These are phyloP conservation scores for Trypanosoma mega DNA, from an alignment of 208 protist genomes.

Conservation along the genomic window DNA sequence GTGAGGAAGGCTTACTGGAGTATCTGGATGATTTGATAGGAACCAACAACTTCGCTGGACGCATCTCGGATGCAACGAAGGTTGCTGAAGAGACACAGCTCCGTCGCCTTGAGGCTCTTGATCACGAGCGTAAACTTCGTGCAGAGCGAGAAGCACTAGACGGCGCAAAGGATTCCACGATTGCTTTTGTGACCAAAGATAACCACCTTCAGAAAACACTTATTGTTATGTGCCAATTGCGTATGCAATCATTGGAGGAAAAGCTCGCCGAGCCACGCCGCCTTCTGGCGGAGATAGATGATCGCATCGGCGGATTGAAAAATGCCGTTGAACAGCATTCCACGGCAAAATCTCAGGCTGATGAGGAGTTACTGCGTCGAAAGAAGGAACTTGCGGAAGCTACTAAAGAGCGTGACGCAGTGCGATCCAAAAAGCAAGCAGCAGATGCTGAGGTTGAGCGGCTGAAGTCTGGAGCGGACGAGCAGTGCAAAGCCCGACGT, in stretches of 20 bases:
- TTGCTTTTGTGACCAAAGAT: conserved; percentile 94
- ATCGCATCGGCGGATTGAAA: conserved; percentile 55
- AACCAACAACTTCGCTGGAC: conserved; percentile 88
- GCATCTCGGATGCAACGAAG: conserved; percentile 87
- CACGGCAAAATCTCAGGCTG: conserved; percentile 42
- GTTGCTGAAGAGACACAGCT: conserved; percentile 93
- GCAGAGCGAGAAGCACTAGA: conserved; percentile 95
- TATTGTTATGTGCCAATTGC: conserved; percentile 91
- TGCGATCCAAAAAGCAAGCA: conserved; percentile 55
- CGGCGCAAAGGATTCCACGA: conserved; percentile 93
- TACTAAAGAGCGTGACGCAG: conserved; percentile 58
- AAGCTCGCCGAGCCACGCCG: conserved; percentile 74
- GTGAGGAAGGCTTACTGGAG: conserved; percentile 99
- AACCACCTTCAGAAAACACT: conserved; percentile 91
- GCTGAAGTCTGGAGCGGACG: conserved; percentile 64
- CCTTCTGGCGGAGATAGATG: conserved; percentile 66
- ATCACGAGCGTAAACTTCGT: conserved; percentile 91
- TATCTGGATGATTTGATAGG: conserved; percentile 99
- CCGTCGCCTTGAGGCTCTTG: conserved; percentile 89
- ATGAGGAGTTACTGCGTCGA: conserved; percentile 45
- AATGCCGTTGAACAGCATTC: conserved; percentile 38
- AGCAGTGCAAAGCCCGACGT: conserved; percentile 68
- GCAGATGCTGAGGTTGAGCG: conserved; percentile 72
- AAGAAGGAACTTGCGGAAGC: conserved; percentile 72
- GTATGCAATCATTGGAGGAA: conserved; percentile 69